These are phyloP conservation scores for Seiridium unicorne DNA, from an alignment of 2,329 filamentous ascomycete genomes.

Conservation along the genomic window DNA sequence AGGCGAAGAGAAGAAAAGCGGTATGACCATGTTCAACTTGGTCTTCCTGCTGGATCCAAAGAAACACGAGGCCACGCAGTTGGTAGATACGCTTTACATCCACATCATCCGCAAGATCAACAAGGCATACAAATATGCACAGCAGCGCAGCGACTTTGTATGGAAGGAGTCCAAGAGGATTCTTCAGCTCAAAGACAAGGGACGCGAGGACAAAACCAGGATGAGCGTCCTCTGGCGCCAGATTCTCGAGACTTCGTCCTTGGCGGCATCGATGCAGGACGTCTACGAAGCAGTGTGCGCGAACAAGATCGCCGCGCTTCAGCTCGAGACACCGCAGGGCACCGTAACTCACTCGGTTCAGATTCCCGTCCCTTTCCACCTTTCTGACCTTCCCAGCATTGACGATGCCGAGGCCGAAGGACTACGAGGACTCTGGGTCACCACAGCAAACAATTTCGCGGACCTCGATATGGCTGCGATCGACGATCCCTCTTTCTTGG, in stretches of 20 bases:
- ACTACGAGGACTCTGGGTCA: constrained; percentile 79
- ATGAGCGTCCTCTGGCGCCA: constrained; percentile 69
- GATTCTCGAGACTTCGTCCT: constrained; percentile 69
- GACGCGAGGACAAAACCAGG: constrained; percentile 58
- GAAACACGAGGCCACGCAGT: constrained; percentile 70
- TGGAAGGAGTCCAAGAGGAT: constrained; percentile 88
- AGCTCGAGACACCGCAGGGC: constrained; percentile 64
- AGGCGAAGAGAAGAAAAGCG: constrained; percentile 61
- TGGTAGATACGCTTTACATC: constrained; percentile 76
- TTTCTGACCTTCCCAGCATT: constrained; percentile 65
- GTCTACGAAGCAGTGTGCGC: constrained; percentile 79
- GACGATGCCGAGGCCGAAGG: constrained; percentile 67
- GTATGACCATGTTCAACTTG: constrained; percentile 97
- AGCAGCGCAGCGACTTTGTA: constrained; percentile 86
- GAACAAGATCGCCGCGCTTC: constrained; percentile 82
- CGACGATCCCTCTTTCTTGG: constrained; percentile 67
- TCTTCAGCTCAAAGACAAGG: constrained; percentile 76
- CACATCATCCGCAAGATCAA: constrained; percentile 91
- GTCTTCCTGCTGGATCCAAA: constrained; percentile 88
- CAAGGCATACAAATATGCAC: constrained; percentile 89
- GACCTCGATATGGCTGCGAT: constrained; percentile 58
- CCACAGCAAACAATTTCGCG: constrained; percentile 76
- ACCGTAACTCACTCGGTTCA: constrained; percentile 62
- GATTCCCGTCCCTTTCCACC: constrained; percentile 65
- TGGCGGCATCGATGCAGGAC: constrained; percentile 80